Evolutionary conservation across 2,329 filamentous ascomycete genomes (phyloP), one percentile per base, ranked within the genome.

Genomic region (Trichoderma simmonsii): DNA sequence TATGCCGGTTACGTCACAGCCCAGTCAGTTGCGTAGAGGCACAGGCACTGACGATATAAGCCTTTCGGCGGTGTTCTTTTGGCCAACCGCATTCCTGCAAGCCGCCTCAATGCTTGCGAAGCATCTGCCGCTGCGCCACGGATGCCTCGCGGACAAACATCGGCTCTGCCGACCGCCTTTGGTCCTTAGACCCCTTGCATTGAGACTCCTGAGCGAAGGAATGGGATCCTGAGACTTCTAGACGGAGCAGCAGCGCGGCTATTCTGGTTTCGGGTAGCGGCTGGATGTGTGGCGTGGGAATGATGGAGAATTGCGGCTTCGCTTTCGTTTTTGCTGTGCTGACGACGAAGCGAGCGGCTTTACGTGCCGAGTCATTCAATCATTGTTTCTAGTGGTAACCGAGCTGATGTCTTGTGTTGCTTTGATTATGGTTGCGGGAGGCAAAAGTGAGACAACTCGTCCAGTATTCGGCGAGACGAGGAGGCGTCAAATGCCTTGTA

Each of bases 61-160:
- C 15, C 12, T 9, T 11, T 32, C 6, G 56, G 30, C 51, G 18
- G 59, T 24, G 59, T 61, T 61, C 15, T n/a, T 39, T 32, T 36
- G n/a, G 43, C 43, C 43, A 51, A 51, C 43, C 43, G n/a, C 48
- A 54, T 24, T 21, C 48, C 48, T 54, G 21, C 48, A 54, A 54
- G 21, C 48, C n/a, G n/a, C 21, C n/a, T 54, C 48, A 24, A 12
- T 24, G 4, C 28, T 61, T 69, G 28, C 66, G 66, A 61, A 62
- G 56, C 56, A 11, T 30, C 39, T 54, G 56, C 24, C 12, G 57
- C 66, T 69, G 66, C 66, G 66, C 65, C 54, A 60, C 65, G 36
- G 54, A 60, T 48, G 36, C 34, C 36, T 68, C 56, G 11, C 34
- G 63, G 48, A 32, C 21, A 56, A 66, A 66, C 54, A 32, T 21